Evolutionary conservation across 129 eudicot species (phyloP).

Genomic region (Apium graveolens): DNA sequence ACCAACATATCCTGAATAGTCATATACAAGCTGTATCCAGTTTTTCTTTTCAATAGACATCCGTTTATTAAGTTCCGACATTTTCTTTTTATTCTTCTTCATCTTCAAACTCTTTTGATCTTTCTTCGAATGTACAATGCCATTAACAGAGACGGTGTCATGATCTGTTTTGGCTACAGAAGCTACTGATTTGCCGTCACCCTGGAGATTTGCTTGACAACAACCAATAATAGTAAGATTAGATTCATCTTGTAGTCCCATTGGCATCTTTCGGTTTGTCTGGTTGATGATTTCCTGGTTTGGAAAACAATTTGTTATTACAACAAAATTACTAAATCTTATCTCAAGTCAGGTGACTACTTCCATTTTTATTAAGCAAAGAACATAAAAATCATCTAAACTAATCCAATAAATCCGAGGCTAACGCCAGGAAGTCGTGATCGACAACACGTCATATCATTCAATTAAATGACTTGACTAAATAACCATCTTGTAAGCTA

Average conservation of each 20-base stretch:
- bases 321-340: background rate
- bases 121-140: conserved; percentile 4
- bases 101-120: conserved; percentile 5
- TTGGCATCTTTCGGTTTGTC: conserved; percentile 60
- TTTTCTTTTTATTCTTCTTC: conserved; percentile 21
- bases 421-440: background rate
- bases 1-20: conserved; percentile 21
- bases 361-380: background rate
- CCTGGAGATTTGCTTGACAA: conserved; percentile 28
- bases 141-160: background rate
- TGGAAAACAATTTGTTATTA: background rate
- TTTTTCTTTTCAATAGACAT: conserved; percentile 19
- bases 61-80: conserved; percentile 26
- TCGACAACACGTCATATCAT: background rate
- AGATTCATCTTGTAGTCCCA: conserved; percentile 50
- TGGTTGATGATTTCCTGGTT: conserved; percentile 46
- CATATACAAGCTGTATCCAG: conserved; percentile 36
- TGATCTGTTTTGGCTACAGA: conserved; percentile 17
- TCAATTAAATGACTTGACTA: background rate
- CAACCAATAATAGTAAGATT: conserved; percentile 53
- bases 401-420: background rate
- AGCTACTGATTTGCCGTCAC: conserved; percentile 28
- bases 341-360: background rate
- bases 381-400: too few species aligned
- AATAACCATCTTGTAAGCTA: background rate